Percentiles rank a stretch among this genome's conserved stretches.
Conservation (phyloP, 73 alveolate genomes). For the Blepharisma stoltei region DNA sequence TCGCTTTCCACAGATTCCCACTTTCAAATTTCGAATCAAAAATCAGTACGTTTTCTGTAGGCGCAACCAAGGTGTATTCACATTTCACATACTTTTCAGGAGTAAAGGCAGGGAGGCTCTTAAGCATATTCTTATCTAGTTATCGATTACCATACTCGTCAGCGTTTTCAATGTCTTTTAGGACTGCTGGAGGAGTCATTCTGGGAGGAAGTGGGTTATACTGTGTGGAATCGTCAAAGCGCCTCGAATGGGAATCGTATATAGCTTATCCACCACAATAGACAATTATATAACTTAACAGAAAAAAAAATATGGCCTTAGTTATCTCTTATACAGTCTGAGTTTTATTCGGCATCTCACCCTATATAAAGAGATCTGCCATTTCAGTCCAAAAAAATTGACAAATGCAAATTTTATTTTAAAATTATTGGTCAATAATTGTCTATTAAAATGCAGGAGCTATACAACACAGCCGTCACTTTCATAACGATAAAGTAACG, state of each 20-base stretch:
- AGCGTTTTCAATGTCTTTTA: slow-evolving; percentile 18
- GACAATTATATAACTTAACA: too few species aligned
- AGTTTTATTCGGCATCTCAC: too few species aligned
- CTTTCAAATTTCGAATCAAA: slow-evolving; percentile 48
- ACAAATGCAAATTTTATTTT: too few species aligned
- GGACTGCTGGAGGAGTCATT: neutral
- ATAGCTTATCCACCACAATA: too few species aligned
- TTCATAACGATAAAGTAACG: slow-evolving; percentile 19
- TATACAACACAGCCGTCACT: slow-evolving; percentile 7
- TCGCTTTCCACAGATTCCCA: slow-evolving; percentile 37
- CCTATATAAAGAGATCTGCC: too few species aligned
- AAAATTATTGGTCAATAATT: too few species aligned
- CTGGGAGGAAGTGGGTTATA: neutral
- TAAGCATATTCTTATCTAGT: neutral
- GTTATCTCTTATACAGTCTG: too few species aligned
- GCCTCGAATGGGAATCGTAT: neutral
- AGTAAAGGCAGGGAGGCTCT: neutral
- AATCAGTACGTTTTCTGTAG: slow-evolving; percentile 32
- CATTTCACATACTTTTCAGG: neutral
- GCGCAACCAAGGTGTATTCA: slow-evolving; percentile 23
- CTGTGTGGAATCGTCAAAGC: neutral
- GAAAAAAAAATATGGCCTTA: too few species aligned
- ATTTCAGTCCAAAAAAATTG: too few species aligned
- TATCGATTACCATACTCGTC: slow-evolving; percentile 12
- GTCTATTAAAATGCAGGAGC: too few species aligned